A percentile compares a stretch with the other conserved stretches of the same genome.
phyloP scores from a whole-genome alignment of 495 filamentous ascomycete species.

The Thermochaetoides thermophila region DNA sequence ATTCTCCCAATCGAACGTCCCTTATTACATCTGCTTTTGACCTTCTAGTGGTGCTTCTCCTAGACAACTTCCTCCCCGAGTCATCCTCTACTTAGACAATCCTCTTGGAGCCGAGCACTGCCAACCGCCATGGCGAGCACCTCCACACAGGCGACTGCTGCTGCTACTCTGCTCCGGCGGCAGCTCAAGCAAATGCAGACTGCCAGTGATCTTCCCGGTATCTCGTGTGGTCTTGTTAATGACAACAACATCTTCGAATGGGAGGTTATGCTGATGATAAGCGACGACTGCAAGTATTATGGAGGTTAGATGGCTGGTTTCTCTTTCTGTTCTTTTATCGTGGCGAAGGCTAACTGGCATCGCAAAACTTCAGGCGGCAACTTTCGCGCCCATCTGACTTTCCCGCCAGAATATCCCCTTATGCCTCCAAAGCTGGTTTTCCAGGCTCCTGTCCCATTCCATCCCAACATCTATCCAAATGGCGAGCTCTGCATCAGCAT shows the following conservation, averaged over 20 bases:
- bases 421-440: conserved; percentile 88
- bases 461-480: conserved; percentile 85
- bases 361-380: too few species aligned
- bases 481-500: conserved; percentile 96
- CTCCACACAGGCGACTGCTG: conserved; percentile 21
- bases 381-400: conserved; percentile 68
- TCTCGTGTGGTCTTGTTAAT: conserved; percentile 77
- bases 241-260: conserved; percentile 91
- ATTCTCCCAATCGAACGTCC: too few species aligned
- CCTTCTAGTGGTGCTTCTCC: too few species aligned
- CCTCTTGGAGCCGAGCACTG: too few species aligned
- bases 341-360: too few species aligned
- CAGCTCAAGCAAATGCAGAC: conserved; percentile 91
- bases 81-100: too few species aligned
- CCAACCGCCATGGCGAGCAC: conserved; percentile 15
- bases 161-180: conserved; percentile 62
- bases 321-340: too few species aligned
- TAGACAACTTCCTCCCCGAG: too few species aligned
- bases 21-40: too few species aligned
- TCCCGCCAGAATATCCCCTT: conserved; percentile 73
- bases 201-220: conserved; percentile 81
- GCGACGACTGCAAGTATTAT: conserved; percentile 89
- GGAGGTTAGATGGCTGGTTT: too few species aligned
- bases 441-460: conserved; percentile 69
- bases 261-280: conserved; percentile 99